Base-by-base conservation (phyloP, 345 rosid genomes). In the Euphorbia pulcherrima region DNA sequence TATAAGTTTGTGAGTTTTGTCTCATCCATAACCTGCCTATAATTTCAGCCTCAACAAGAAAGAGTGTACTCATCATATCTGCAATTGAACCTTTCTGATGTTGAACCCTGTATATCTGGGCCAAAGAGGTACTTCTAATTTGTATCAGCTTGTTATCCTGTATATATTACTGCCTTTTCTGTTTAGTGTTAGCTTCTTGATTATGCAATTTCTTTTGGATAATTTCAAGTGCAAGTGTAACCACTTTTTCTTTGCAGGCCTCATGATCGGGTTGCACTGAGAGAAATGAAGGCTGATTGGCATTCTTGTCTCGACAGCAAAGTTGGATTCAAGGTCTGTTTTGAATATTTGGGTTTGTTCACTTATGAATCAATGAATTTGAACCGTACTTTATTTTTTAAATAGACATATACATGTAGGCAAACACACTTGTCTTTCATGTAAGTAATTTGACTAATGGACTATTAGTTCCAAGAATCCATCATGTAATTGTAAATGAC, bases 231-330 rank as follows among this genome's bases (percentile, higher is more conserved):
- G 27, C 10, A 67, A 60, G 39, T 59, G 6, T 48, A 53, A 64
- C 75, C n/a, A n/a, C 8, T 63, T 69, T 23, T 68, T 74, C 68
- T 64, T 77, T 64, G 40, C 80, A 94, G 99, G 77, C 99, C 99
- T 74, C 99, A 94, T 67, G 99, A 91, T 72, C 91, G 99, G 58
- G 97, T 94, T 77, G 78, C 92, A 64, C 73, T 94, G 79, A 94
- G 78, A 75, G 92, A 87, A 68, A 94, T 94, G 99, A 94, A 94
- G 83, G 86, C 86, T n/a, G 99, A 94, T 77, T 94, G 99, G 99
- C 92, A 84, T 77, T 88, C 97, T 56, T 91, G 99, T 78, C 90
- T 94, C 23, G 88, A 84, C 62, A 94, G 73, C 74, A 85, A 85
- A 88, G 97, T 85, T 41, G 97, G 99, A 24, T 94, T 94, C 80